phyloP scores from a whole-genome alignment of 1,284 basidiomycete genomes.

The Pterulicium gracile region DNA sequence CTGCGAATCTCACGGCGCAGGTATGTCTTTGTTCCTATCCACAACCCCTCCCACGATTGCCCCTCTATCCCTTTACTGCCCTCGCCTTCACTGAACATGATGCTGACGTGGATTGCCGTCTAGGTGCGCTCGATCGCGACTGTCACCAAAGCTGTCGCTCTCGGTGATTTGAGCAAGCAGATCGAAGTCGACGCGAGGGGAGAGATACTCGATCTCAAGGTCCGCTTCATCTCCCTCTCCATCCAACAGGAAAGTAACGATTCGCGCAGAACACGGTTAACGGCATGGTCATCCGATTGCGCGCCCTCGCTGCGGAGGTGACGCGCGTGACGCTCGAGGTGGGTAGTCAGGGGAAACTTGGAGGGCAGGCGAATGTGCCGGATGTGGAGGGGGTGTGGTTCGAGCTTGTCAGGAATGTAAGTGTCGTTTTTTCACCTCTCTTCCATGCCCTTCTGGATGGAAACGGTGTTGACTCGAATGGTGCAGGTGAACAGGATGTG shows the following conservation, averaged over 20 bases:
- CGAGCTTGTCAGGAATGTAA: slow-evolving; percentile 80
- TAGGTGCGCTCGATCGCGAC: slow-evolving; percentile 88
- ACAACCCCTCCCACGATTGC: neutral
- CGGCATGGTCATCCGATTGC: slow-evolving; percentile 88
- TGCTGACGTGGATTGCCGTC: too few relatives aligned
- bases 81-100: neutral
- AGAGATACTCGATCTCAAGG: slow-evolving; percentile 91
- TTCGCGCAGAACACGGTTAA: slow-evolving; percentile 99
- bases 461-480: neutral
- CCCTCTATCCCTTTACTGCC: neutral
- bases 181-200: slow-evolving; percentile 96
- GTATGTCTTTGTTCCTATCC: too few relatives aligned
- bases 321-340: slow-evolving; percentile 78
- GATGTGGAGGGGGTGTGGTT: slow-evolving; percentile 96
- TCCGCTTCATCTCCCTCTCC: too few relatives aligned
- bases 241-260: too few relatives aligned
- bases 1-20: slow-evolving; percentile 92
- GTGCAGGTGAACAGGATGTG: slow-evolving; percentile 86
- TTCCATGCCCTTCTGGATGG: neutral
- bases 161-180: slow-evolving; percentile 91
- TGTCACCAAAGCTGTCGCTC: slow-evolving; percentile 96
- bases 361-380: slow-evolving; percentile 85
- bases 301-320: slow-evolving; percentile 89
- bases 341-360: slow-evolving; percentile 80
- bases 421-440: slow-evolving; percentile 17